Percentiles rank a stretch among this genome's conserved stretches.
These are phyloP conservation scores for Diplodia scrobiculata DNA, from an alignment of 2,329 filamentous ascomycete genomes.

Conservation along the genomic window DNA sequence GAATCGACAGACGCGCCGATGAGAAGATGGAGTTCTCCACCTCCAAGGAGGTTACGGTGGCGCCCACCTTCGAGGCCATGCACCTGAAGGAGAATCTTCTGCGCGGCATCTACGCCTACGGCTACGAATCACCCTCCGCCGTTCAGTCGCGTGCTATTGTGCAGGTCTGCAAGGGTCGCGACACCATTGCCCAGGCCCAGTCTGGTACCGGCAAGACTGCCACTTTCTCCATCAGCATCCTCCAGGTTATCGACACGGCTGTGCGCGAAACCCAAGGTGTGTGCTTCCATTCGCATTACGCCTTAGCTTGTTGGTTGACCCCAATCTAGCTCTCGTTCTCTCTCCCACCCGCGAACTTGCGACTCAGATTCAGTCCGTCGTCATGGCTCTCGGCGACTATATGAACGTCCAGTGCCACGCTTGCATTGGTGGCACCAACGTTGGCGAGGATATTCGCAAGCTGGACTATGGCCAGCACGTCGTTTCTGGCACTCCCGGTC, in stretches of 20 bases:
- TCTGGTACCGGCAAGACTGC: constrained; percentile 97
- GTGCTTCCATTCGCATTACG: constrained; percentile 7
- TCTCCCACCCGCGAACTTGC: constrained; percentile 96
- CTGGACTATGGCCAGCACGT: constrained; percentile 98
- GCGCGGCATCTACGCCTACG: constrained; percentile 96
- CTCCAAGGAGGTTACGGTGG: constrained; percentile 95
- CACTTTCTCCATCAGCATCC: constrained; percentile 93
- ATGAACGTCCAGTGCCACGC: constrained; percentile 99
- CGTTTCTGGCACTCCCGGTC: constrained; percentile 94
- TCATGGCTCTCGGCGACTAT: constrained; percentile 99
- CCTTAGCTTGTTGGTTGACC: constrained; percentile 31
- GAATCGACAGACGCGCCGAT: constrained; percentile 87
- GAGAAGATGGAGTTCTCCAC: constrained; percentile 98
- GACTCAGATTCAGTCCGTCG: constrained; percentile 96
- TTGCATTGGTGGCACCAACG: constrained; percentile 96
- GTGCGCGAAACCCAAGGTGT: constrained; percentile 81
- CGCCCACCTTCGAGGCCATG: constrained; percentile 75
- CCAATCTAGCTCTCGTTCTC: constrained; percentile 72
- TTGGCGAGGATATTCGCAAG: constrained; percentile 96
- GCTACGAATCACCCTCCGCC: constrained; percentile 96
- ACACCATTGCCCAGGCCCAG: constrained; percentile 97
- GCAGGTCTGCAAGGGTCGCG: constrained; percentile 97
- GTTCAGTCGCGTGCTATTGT: constrained; percentile 98
- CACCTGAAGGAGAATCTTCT: constrained; percentile 96
- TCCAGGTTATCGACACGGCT: constrained; percentile 92